Evolutionary conservation across 371 early-diverging fungal genomes (phyloP), one percentile per base, ranked within the genome.

Genomic region (Lichtheimia corymbifera): DNA sequence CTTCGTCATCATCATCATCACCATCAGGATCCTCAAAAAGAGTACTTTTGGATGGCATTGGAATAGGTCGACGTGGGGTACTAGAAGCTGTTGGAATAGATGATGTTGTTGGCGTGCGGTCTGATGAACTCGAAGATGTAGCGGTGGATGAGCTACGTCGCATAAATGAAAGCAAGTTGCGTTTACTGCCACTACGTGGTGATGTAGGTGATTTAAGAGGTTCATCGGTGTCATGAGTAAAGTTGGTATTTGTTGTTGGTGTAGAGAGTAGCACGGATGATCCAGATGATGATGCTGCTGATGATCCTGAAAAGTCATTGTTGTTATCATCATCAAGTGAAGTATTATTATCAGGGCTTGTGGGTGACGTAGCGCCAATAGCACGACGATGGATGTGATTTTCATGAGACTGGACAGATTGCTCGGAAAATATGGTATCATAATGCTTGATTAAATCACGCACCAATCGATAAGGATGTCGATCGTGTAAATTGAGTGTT

Each of bases 381-480:
- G 70, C 58, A 4, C 71, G 69, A n/a, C 73, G 62, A 5, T 49
- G 58, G 6, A 64, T 35, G 50, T 75, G 65, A 14, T 72, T 58
- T 57, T 64, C 62, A 47, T 77, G 77, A 0, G 70, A 65, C 24
- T 71, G 50, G 6, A 53, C 24, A 1, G 76, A 45, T 40, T 66
- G 66, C 27, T 55, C 59, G 3, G 73, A 70, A 52, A 80, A 80
- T 1, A 80, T 59, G 15, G 24, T 27, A 13, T 67, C 63, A 53
- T 50, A 66, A 28, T 73, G 57, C 52, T 70, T 66, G 43, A 87
- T 74, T 50, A 89, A 62, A 40, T 89, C 89, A 9, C 76, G 74
- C 43, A 88, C 59, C 50, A 89, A 60, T 22, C 81, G 60, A 24
- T 78, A 79, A 11, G 87, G 82, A 47, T 88, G 86, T 17, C 77